Base-by-base conservation (phyloP, 352 stramenopile species). In the Phytophthora constricta region DNA sequence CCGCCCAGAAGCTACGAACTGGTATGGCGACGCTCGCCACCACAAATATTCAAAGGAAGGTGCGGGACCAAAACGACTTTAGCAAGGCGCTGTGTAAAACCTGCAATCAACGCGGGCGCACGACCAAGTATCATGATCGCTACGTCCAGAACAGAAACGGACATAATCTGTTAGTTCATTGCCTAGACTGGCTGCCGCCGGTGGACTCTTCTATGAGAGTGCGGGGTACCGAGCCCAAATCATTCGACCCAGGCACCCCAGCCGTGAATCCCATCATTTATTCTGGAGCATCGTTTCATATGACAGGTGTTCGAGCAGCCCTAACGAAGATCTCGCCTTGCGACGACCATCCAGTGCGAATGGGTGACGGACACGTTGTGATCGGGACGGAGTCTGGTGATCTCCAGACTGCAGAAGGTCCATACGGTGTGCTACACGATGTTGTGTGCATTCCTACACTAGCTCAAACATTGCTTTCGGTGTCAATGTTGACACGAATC, bases 111-210 rank as follows among this genome's bases (percentile, higher is more conserved):
- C 14, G 16, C 2, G 22, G 37, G 2, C 23, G 52, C n/a, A 61
- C 54, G 2, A 57, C 57, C 3, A 56, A 56, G 10, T 67, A 60
- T 14, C 41, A 67, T 11, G 59, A 67, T 4, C 28, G 59, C 2
- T 19, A 33, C 5, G 49, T 66, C 3, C 27, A 1, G 10, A 65
- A 19, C 27, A 51, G n/a, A 27, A 57, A 27, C 17, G 37, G 9
- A 4, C 10, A 20, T 14, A 19, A 17, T 45, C 37, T 7, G 5
- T 14, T 5, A 20, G 17, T 4, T 14, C 7, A 45, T 7, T 14
- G 10, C 16, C 31, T 3, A 28, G 49, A 22, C 16, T 26, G 3
- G 49, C 49, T 9, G 49, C 49, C n/a, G 37, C n/a, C 49, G 49
- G 8, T 5, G n/a, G 47, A 52, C 25, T 13, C 53, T 5, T 52